phyloP scores from a whole-genome alignment of 2,329 filamentous ascomycete species.

The Huntiella moniliformis region DNA sequence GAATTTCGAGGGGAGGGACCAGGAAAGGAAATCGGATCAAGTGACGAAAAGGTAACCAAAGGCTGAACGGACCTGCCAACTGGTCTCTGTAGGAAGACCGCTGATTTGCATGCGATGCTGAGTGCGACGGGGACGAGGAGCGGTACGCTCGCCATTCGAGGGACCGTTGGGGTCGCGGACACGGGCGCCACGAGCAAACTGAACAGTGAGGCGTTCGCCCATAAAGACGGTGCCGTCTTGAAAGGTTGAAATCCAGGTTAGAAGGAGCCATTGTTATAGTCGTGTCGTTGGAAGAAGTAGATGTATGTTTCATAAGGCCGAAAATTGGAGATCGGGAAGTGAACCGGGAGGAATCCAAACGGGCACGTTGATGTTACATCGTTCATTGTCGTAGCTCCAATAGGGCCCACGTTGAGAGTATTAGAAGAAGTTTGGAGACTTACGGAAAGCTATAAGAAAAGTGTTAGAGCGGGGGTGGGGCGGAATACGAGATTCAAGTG shows the following conservation, averaged over 20 bases:
- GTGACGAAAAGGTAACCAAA: conserved; percentile 16
- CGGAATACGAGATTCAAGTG: background rate
- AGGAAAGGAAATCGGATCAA: background rate
- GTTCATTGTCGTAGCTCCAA: background rate
- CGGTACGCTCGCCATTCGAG: conserved; percentile 33
- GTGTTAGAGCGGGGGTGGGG: conserved; percentile 1
- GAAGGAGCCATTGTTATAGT: conserved; percentile 2
- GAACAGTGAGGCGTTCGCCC: conserved; percentile 91
- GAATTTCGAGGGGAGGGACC: background rate
- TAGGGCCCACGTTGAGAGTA: background rate
- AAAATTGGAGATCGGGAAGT: background rate
- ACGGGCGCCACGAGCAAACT: conserved; percentile 81
- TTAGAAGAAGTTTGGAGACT: conserved; percentile 17
- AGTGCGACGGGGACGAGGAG: conserved; percentile 73
- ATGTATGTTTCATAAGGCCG: background rate
- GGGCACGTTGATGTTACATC: too few species aligned
- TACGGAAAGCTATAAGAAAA: conserved; percentile 38
- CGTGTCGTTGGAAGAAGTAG: background rate
- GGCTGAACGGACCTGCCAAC: conserved; percentile 94
- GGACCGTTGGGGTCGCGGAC: conserved; percentile 29
- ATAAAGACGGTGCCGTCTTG: conserved; percentile 95
- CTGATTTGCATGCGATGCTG: conserved; percentile 93
- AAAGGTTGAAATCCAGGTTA: conserved; percentile 5
- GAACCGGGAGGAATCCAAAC: background rate
- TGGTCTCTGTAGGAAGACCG: conserved; percentile 93